Percentiles rank a stretch among this genome's conserved stretches.
phyloP scores from a whole-genome alignment of 2,329 filamentous ascomycete species.

The Pseudocercospora eumusae region DNA sequence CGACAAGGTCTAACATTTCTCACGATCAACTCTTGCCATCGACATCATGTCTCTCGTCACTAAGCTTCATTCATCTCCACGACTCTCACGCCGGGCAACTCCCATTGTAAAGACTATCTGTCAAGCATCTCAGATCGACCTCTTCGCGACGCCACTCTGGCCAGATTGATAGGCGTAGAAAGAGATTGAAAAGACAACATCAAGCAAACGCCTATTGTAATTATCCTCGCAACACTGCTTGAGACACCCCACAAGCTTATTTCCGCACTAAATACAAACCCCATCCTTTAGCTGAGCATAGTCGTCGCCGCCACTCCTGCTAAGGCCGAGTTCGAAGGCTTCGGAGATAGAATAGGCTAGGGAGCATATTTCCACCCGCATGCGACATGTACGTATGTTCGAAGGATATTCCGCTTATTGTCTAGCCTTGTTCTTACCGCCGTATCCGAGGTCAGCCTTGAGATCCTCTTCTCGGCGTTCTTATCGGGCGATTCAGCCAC shows the following conservation, averaged over 20 bases:
- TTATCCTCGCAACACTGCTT: background rate
- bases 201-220: background rate
- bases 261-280: background rate
- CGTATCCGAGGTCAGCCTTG: constrained; percentile 41
- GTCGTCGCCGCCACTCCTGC: background rate
- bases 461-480: constrained; percentile 63
- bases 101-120: background rate
- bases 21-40: background rate
- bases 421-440: constrained; percentile 21
- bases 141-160: background rate
- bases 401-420: background rate
- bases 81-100: background rate
- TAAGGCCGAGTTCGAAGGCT: background rate
- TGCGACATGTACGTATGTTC: background rate
- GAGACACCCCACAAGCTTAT: background rate
- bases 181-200: background rate
- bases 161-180: background rate
- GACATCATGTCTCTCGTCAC: too few species aligned
- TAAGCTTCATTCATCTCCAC: background rate
- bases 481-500: constrained; percentile 44
- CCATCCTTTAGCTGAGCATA: constrained; percentile 1
- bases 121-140: background rate
- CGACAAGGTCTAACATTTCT: background rate
- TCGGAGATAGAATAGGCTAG: background rate
- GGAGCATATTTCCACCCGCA: background rate